These are phyloP conservation scores for Nannochloropsis gaditana DNA, from an alignment of 108 stramenopile species.

Conservation along the genomic window DNA sequence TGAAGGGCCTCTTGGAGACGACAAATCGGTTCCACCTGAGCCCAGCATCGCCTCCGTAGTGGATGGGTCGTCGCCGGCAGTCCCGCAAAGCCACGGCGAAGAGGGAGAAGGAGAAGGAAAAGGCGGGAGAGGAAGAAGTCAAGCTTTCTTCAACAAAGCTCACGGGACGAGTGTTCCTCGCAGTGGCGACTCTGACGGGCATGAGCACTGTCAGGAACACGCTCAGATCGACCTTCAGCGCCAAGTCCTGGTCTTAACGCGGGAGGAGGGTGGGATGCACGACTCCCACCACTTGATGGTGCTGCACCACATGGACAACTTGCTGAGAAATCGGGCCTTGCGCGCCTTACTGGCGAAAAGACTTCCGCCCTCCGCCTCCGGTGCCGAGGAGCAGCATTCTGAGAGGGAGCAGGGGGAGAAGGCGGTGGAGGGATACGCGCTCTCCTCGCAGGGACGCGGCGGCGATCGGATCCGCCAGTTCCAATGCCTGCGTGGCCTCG, in stretches of 20 bases:
- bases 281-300: not conserved
- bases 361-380: not conserved
- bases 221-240: not conserved
- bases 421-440: not conserved
- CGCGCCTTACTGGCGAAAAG: not conserved
- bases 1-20: no score
- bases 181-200: no score
- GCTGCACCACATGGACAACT: not conserved
- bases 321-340: not conserved
- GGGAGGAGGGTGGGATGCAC: not conserved
- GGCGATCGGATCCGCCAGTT: not conserved
- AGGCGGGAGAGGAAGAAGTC: not conserved
- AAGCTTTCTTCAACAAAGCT: not conserved
- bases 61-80: no score
- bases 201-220: no score
- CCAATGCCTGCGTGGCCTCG: constrained; percentile 6
- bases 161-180: no score
- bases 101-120: not conserved
- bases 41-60: no score
- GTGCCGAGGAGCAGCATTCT: no score
- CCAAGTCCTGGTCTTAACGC: not conserved
- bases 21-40: no score
- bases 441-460: not conserved
- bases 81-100: not conserved
- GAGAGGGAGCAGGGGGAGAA: not conserved